These are phyloP conservation scores for Cercophora samala DNA, from an alignment of 495 filamentous ascomycete species.

Conservation along the genomic window DNA sequence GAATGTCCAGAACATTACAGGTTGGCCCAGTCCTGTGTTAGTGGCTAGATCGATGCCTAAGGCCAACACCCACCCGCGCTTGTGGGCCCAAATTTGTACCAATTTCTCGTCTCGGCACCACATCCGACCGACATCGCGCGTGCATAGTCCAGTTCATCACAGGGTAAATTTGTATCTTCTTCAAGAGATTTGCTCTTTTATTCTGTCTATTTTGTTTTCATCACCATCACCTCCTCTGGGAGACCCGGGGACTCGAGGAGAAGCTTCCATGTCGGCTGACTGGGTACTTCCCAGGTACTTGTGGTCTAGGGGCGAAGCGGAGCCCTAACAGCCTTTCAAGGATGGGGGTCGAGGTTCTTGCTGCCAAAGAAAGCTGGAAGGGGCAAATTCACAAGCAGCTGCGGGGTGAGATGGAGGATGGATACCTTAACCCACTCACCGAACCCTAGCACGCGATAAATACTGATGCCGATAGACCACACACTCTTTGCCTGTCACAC, in stretches of 20 bases:
- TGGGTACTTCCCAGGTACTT: background rate
- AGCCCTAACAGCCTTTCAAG: constrained; percentile 7
- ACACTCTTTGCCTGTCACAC: background rate
- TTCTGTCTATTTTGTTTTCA: background rate
- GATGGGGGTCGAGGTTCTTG: background rate
- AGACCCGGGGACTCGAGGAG: background rate
- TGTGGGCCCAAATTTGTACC: background rate
- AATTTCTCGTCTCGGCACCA: constrained; percentile 7
- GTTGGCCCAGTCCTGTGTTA: background rate
- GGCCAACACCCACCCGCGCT: background rate
- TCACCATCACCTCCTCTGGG: background rate
- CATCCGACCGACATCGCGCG: constrained; percentile 8
- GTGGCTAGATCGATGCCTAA: constrained; percentile 3
- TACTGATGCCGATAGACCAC: background rate
- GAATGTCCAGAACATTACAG: constrained; percentile 1
- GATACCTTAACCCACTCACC: constrained; percentile 6
- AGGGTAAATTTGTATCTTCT: background rate
- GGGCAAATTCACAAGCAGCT: constrained; percentile 15
- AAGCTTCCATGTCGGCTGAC: background rate
- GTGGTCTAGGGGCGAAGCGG: background rate
- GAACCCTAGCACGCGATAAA: background rate
- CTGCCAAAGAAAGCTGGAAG: constrained; percentile 5
- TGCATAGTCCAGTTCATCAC: background rate
- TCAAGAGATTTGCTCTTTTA: background rate
- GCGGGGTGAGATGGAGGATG: constrained; percentile 16